phyloP scores from a whole-genome alignment of 2,329 filamentous ascomycete genomes.

The Nemania sp. region DNA sequence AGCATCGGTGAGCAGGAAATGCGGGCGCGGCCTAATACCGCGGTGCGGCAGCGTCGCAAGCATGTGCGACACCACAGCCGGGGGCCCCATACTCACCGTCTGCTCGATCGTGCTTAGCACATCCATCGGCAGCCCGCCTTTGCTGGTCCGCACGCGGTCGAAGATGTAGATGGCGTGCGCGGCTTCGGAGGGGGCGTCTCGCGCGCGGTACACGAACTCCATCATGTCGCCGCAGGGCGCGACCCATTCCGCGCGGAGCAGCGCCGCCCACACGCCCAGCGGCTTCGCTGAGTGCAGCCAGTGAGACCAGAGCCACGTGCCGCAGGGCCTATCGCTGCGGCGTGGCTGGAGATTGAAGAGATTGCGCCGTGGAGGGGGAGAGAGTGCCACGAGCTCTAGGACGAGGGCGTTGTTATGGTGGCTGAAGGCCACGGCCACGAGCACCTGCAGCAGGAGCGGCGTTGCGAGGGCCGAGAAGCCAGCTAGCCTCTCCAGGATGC shows the following conservation, averaged over 20 bases:
- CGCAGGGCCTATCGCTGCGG: not conserved
- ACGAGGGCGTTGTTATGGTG: constrained; percentile 20
- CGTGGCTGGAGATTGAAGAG: constrained; percentile 17
- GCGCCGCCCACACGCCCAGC: constrained; percentile 5
- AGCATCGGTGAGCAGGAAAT: constrained; percentile 20
- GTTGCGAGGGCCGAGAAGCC: constrained; percentile 17
- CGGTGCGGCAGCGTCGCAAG: constrained; percentile 8
- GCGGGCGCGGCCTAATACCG: constrained; percentile 25
- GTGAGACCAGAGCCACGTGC: constrained; percentile 14
- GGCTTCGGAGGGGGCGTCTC: constrained; percentile 2
- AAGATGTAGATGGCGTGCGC: constrained; percentile 15
- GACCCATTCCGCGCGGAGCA: constrained; percentile 19
- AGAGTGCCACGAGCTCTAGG: constrained; percentile 7
- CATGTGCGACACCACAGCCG: constrained; percentile 25
- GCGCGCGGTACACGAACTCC: constrained; percentile 25
- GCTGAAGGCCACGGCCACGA: constrained; percentile 22
- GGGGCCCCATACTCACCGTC: constrained; percentile 14
- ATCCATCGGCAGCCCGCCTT: not conserved
- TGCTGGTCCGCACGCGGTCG: too few species aligned
- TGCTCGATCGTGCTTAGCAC: constrained; percentile 13
- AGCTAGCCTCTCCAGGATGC: not conserved
- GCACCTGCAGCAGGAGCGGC: constrained; percentile 13
- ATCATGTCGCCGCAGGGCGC: constrained; percentile 20
- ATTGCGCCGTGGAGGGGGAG: constrained; percentile 21
- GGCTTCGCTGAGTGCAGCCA: constrained; percentile 19